phyloP scores from a whole-genome alignment of 202 grass and related monocot species.

The Setaria viridis region DNA sequence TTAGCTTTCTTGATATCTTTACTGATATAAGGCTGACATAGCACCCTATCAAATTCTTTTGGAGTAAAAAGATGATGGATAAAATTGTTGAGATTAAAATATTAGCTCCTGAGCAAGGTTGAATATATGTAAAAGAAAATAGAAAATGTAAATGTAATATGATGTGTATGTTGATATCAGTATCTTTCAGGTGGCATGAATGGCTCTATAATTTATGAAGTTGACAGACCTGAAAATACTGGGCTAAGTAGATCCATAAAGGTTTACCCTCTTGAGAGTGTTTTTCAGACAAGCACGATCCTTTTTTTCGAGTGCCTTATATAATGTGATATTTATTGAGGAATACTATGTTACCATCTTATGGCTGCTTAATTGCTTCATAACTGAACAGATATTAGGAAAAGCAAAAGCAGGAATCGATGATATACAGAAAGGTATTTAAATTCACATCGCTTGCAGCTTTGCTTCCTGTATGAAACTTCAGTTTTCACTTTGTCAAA shows the following conservation, averaged over 20 bases:
- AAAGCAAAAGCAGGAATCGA: slow-evolving; percentile 85
- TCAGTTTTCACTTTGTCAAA: slow-evolving; percentile 30
- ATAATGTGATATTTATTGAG: slow-evolving; percentile 19
- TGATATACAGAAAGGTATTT: slow-evolving; percentile 65
- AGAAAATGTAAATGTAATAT: neutral
- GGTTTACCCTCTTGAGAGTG: slow-evolving; percentile 45
- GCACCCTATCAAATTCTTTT: neutral
- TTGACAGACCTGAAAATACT: slow-evolving; percentile 87
- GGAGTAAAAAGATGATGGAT: neutral
- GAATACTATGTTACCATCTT: slow-evolving; percentile 17
- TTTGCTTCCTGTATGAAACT: slow-evolving; percentile 34
- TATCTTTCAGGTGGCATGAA: slow-evolving; percentile 92
- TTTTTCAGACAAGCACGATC: slow-evolving; percentile 9
- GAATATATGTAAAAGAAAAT: slow-evolving; percentile 13
- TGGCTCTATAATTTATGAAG: slow-evolving; percentile 94
- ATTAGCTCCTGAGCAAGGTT: slow-evolving; percentile 11
- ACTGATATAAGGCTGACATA: neutral
- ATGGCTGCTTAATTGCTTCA: slow-evolving; percentile 41
- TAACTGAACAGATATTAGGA: slow-evolving; percentile 69
- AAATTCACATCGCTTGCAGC: slow-evolving; percentile 25
- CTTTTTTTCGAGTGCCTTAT: slow-evolving; percentile 28
- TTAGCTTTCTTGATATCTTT: slow-evolving; percentile 38
- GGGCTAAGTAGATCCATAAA: slow-evolving; percentile 86
- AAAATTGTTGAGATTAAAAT: slow-evolving; percentile 2
- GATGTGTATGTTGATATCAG: neutral